A percentile compares a stretch with the other conserved stretches of the same genome.
Evolutionary conservation across 139 green algal species (phyloP).

Genomic region (Deuterostichococcus epilithicus): DNA sequence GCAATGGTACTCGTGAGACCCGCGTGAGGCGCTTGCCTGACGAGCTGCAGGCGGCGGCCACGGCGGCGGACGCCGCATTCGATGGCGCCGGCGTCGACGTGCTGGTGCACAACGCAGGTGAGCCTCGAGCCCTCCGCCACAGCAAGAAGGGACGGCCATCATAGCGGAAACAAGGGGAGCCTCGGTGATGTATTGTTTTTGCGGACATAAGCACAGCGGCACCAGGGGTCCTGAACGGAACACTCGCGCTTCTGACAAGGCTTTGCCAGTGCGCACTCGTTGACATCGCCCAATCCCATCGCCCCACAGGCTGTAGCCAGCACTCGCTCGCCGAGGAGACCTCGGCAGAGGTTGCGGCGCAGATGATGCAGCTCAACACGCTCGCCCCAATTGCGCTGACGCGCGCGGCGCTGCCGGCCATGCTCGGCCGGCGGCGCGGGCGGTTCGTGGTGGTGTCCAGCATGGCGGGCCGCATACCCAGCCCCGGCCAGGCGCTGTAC

Average conservation of each 20-base stretch:
- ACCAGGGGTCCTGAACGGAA: too few species aligned
- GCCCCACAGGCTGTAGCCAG: slow-evolving; percentile 56
- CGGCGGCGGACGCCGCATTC: slow-evolving; percentile 48
- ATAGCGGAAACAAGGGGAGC: too few species aligned
- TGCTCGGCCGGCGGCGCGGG: slow-evolving; percentile 48
- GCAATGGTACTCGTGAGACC: too few species aligned
- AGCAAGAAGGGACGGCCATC: too few species aligned
- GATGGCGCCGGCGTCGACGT: slow-evolving; percentile 56
- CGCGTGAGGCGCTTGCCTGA: too few species aligned
- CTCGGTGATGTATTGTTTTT: neutral
- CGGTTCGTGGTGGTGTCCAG: slow-evolving; percentile 65
- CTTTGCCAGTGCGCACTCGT: too few species aligned
- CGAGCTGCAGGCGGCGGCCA: slow-evolving; percentile 38
- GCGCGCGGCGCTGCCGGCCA: slow-evolving; percentile 56
- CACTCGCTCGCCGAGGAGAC: slow-evolving; percentile 62
- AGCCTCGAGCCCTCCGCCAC: neutral
- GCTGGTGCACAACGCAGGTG: slow-evolving; percentile 71
- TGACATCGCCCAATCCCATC: too few species aligned
- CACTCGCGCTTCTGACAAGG: too few species aligned
- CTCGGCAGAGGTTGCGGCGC: slow-evolving; percentile 42
- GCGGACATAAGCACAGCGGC: too few species aligned
- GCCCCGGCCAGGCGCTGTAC: slow-evolving; percentile 66
- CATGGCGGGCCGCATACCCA: slow-evolving; percentile 74
- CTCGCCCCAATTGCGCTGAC: slow-evolving; percentile 69
- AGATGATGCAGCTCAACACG: slow-evolving; percentile 71